Base-by-base conservation (phyloP, 192 early-diverging fungal genomes). In the Podila horticola region DNA sequence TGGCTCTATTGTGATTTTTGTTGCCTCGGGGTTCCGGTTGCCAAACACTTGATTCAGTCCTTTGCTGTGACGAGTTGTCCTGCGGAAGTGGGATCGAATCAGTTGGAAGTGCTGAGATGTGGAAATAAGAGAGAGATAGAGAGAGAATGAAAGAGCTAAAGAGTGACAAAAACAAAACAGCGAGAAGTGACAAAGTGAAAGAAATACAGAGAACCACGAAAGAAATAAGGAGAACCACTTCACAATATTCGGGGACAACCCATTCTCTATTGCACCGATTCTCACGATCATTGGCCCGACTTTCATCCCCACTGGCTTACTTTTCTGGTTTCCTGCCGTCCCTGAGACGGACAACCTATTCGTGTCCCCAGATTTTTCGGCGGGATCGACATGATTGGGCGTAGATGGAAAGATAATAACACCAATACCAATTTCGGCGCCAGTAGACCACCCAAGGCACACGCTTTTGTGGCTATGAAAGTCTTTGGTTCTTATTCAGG, bases 331-430 rank as follows among this genome's bases (percentile, higher is more conserved):
- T 55, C n/a, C 52, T 24, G 7, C 24, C 24, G 20, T 55, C 20
- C 52, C 52, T 26, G n/a, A 26, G n/a, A 55, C 22, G n/a, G n/a
- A 55, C 13, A 26, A n/a, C 52, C 4, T 11, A 55, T 55, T 26
- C 22, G 24, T 55, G 4, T 17, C 41, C 41, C 41, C 41, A 15
- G 41, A 55, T 26, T 55, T 55, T 22, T 55, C 52, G 1, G 52
- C 52, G 20, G 52, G 52, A 45, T 45, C 52, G 52, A 24, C 52
- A 55, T 55, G 52, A 55, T 55, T 55, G 52, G 52, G 17, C n/a
- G 24, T 55, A 55, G 52, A 55, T 55, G 52, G 24, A 26, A 55
- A 55, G 52, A 55, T 55, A 24, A 24, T 55, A 24, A 20, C 3
- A 50, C 20, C 15, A 20, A 55, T 55, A n/a, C 7, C 52, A 26